Conservation (phyloP, 306 rosid species). For the Lathyrus oleraceus region DNA sequence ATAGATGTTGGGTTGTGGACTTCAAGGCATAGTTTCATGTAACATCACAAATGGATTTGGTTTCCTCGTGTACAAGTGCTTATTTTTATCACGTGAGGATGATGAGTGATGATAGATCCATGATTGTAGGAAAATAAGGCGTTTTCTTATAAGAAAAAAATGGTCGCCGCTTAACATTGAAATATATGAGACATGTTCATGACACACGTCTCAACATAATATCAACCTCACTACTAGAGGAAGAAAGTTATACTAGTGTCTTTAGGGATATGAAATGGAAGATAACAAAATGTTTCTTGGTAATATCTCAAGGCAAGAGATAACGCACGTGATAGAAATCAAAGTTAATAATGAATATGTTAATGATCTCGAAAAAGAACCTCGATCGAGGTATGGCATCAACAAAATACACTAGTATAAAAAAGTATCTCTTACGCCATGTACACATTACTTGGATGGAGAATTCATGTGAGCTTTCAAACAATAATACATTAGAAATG, state of each 20-base stretch:
- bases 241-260: not conserved
- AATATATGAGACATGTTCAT: not conserved
- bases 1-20: too few relatives aligned
- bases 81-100: too few relatives aligned
- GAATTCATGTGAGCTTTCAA: not conserved
- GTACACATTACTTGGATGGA: not conserved
- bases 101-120: too few relatives aligned
- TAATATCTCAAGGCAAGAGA: not conserved
- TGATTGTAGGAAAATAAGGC: too few relatives aligned
- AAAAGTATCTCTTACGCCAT: not conserved
- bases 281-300: not conserved
- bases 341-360: not conserved
- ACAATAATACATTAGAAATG: not conserved
- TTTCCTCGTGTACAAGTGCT: too few relatives aligned
- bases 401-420: too few relatives aligned
- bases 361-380: not conserved
- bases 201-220: not conserved
- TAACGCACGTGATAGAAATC: not conserved
- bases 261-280: not conserved
- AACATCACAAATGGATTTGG: too few relatives aligned
- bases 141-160: too few relatives aligned
- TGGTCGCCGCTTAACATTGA: not conserved
- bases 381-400: not conserved
- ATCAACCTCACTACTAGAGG: not conserved
- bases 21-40: too few relatives aligned